phyloP scores from a whole-genome alignment of 352 stramenopile genomes.

The Globisporangium recalcitrans region DNA sequence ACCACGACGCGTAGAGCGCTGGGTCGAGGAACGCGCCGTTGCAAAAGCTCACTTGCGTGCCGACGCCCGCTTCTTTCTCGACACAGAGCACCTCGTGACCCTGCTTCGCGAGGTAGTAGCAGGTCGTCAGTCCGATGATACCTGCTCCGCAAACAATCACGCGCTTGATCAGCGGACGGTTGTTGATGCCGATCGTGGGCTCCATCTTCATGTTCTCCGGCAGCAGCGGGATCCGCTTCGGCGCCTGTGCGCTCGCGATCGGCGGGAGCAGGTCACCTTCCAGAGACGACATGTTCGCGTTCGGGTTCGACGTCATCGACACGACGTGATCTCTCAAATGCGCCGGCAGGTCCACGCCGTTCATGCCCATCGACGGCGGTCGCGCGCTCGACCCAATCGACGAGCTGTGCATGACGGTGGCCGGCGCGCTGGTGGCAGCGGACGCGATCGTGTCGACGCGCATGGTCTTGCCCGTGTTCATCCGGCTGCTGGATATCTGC shows the following conservation, averaged over 20 bases:
- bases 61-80: constrained; percentile 74
- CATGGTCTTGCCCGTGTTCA: constrained; percentile 6
- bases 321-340: constrained; percentile 62
- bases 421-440: neutral
- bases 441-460: constrained; percentile 19
- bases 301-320: constrained; percentile 11
- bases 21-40: constrained; percentile 82
- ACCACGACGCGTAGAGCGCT: constrained; percentile 77
- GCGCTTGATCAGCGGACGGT: constrained; percentile 59
- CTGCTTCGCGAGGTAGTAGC: constrained; percentile 82
- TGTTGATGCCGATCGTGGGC: constrained; percentile 48
- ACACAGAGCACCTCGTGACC: constrained; percentile 85
- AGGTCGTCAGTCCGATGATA: constrained; percentile 81
- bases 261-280: constrained; percentile 56
- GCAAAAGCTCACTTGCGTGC: constrained; percentile 76
- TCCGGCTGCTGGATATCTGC: constrained; percentile 12
- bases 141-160: constrained; percentile 84
- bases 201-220: constrained; percentile 70
- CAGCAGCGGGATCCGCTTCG: constrained; percentile 53
- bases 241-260: constrained; percentile 46
- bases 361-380: constrained; percentile 14
- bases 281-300: constrained; percentile 6
- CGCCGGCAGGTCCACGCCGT: constrained; percentile 40
- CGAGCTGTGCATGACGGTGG: constrained; percentile 11
- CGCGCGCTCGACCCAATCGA: constrained; percentile 9